Percentiles rank a stretch among this genome's conserved stretches.
These are phyloP conservation scores for Phoma sp. DNA, from an alignment of 2,329 filamentous ascomycete genomes.

Conservation along the genomic window DNA sequence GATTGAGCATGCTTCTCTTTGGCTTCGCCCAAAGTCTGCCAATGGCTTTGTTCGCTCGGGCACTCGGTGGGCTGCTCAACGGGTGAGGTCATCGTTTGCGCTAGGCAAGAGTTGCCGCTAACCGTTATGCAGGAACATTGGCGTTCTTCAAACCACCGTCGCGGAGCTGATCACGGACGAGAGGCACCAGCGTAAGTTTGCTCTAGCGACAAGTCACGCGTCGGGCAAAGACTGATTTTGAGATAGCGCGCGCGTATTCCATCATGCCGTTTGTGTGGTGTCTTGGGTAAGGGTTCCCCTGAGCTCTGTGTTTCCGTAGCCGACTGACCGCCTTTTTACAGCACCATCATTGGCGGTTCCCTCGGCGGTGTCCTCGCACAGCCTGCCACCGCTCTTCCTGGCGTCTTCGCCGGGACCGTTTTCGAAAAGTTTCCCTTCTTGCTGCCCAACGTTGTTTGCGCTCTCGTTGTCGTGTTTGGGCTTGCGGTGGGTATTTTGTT, in stretches of 20 bases:
- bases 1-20: conserved; percentile 89
- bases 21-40: conserved; percentile 85
- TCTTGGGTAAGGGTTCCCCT: conserved; percentile 68
- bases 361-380: conserved; percentile 89
- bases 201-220: conserved; percentile 8
- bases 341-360: conserved; percentile 89
- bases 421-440: conserved; percentile 91
- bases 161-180: conserved; percentile 92
- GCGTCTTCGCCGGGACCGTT: conserved; percentile 75
- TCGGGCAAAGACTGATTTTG: conserved; percentile 31
- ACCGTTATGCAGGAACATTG: conserved; percentile 74
- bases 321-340: conserved; percentile 49
- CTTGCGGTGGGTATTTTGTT: conserved; percentile 83
- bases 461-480: conserved; percentile 75
- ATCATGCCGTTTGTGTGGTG: conserved; percentile 99
- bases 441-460: conserved; percentile 89
- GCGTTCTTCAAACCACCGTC: conserved; percentile 92
- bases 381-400: conserved; percentile 82
- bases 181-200: conserved; percentile 80
- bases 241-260: conserved; percentile 83
- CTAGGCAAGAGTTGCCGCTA: conserved; percentile 36
- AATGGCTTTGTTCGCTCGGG: conserved; percentile 84
- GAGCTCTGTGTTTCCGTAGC: conserved; percentile 14
- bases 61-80: conserved; percentile 88
- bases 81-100: conserved; percentile 65